These are phyloP conservation scores for Trichocomaceae sp. DNA, from an alignment of 2,329 filamentous ascomycete species.

Conservation along the genomic window DNA sequence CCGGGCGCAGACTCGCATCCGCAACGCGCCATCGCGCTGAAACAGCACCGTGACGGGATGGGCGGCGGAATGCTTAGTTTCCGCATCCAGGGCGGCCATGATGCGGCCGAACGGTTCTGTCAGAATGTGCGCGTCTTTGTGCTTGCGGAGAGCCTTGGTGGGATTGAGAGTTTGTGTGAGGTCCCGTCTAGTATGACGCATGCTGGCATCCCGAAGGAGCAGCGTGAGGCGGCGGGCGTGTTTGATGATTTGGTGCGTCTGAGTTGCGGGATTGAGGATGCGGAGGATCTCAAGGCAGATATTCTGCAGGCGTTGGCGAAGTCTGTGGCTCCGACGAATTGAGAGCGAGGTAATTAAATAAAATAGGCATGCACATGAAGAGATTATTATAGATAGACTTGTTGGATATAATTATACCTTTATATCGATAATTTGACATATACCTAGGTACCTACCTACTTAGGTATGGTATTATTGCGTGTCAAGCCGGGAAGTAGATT, in stretches of 20 bases:
- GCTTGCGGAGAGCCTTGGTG: conserved; percentile 84
- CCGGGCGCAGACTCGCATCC: conserved; percentile 83
- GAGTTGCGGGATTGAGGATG: conserved; percentile 91
- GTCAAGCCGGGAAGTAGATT: too few species aligned
- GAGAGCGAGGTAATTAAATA: conserved; percentile 30
- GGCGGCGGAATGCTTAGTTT: conserved; percentile 98
- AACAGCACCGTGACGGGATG: conserved; percentile 90
- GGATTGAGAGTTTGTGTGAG: conserved; percentile 86
- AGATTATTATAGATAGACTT: background rate
- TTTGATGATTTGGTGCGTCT: conserved; percentile 91
- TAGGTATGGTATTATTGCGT: too few species aligned
- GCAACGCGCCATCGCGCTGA: conserved; percentile 73
- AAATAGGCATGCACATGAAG: conserved; percentile 28
- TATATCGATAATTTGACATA: too few species aligned
- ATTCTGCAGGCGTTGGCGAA: conserved; percentile 74
- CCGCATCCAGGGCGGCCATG: conserved; percentile 79
- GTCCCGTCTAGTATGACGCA: conserved; percentile 96
- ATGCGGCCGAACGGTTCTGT: conserved; percentile 87
- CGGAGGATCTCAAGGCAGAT: conserved; percentile 74
- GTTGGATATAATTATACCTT: background rate
- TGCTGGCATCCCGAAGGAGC: conserved; percentile 82
- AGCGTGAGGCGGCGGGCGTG: conserved; percentile 87
- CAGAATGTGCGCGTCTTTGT: conserved; percentile 84
- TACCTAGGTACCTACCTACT: too few species aligned
- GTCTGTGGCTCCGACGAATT: conserved; percentile 47